Evolutionary conservation across 2,329 filamentous ascomycete genomes (phyloP).

Genomic region (Corniculantispora saksenae): DNA sequence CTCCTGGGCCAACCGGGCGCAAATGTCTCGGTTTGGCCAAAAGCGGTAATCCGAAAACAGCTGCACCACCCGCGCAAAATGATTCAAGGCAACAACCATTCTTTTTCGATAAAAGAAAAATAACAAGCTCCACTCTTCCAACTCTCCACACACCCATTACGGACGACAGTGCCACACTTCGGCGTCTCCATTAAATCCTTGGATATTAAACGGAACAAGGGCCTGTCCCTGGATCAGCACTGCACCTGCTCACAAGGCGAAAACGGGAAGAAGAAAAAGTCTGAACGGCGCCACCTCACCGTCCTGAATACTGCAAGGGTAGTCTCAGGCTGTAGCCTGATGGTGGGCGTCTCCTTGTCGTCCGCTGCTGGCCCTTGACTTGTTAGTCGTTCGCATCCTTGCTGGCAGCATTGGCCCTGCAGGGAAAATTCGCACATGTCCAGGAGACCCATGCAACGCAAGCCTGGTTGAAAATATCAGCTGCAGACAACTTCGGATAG

Average conservation of each 20-base stretch:
- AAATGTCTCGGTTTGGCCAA: background rate
- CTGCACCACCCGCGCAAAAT: background rate
- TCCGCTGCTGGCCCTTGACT: background rate
- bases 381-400: too few relatives aligned
- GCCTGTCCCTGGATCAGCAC: background rate
- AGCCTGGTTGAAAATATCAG: too few relatives aligned
- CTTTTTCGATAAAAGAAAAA: background rate
- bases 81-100: background rate
- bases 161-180: background rate
- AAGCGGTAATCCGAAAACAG: slow-evolving; percentile 15
- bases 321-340: background rate
- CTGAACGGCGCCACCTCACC: background rate
- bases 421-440: too few relatives aligned
- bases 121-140: background rate
- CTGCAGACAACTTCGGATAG: too few relatives aligned
- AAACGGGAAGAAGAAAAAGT: background rate
- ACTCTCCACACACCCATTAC: slow-evolving; percentile 3
- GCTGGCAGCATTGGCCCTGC: too few relatives aligned
- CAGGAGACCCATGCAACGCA: too few relatives aligned
- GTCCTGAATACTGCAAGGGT: background rate
- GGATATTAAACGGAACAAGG: slow-evolving; percentile 4
- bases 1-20: background rate
- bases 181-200: background rate
- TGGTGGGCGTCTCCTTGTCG: background rate
- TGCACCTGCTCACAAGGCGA: background rate